Evolutionary conservation across 805 yeast species (phyloP).

Genomic region (Saturnispora sekii): DNA sequence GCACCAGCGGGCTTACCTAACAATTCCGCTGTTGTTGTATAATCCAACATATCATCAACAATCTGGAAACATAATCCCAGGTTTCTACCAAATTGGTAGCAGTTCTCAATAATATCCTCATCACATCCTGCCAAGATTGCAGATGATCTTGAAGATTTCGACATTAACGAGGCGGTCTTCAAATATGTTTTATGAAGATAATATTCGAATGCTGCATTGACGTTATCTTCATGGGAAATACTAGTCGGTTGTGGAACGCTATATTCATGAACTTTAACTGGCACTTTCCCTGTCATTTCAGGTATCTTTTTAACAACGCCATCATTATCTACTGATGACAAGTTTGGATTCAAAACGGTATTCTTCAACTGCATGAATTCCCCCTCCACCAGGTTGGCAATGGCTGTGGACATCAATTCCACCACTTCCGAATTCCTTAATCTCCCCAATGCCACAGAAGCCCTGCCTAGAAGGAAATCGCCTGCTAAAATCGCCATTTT

Average conservation of each 20-base stretch:
- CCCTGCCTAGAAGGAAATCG: conserved; percentile 89
- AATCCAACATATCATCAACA: conserved; percentile 93
- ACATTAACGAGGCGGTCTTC: conserved; percentile 89
- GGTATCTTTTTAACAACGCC: conserved; percentile 41
- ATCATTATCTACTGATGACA: conserved; percentile 34
- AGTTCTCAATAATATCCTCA: conserved; percentile 65
- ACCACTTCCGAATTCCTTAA: conserved; percentile 95
- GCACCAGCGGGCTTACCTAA: conserved; percentile 96
- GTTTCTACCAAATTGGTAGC: conserved; percentile 88
- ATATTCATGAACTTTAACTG: conserved; percentile 50
- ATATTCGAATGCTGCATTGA: conserved; percentile 89
- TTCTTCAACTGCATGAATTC: conserved; percentile 98
- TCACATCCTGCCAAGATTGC: conserved; percentile 86
- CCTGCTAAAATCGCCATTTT: conserved; percentile 98
- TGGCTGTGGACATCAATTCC: conserved; percentile 88
- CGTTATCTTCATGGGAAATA: conserved; percentile 52
- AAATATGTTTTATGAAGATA: conserved; percentile 91
- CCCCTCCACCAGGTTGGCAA: conserved; percentile 95
- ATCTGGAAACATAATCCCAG: conserved; percentile 93
- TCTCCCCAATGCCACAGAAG: conserved; percentile 91
- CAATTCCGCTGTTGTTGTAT: conserved; percentile 74
- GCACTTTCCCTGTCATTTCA: conserved; percentile 51
- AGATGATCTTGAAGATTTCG: conserved; percentile 86
- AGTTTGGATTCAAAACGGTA: conserved; percentile 56
- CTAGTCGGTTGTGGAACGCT: conserved; percentile 26